These are phyloP conservation scores for Polyporus arcularius DNA, from an alignment of 768 basidiomycete species.

Conservation along the genomic window DNA sequence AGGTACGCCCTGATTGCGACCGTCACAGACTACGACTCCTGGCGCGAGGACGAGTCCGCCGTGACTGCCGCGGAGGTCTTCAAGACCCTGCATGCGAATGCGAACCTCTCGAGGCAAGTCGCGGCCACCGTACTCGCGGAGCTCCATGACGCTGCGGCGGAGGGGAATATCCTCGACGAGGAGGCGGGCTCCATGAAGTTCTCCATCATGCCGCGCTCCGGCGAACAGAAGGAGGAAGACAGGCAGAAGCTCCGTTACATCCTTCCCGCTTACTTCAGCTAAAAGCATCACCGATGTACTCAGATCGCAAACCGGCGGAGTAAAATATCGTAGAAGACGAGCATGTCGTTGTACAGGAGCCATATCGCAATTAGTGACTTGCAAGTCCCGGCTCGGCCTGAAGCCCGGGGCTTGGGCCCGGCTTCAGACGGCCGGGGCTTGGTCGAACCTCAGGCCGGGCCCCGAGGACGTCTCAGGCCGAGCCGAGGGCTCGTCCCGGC, in stretches of 20 bases:
- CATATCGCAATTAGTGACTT: too few species aligned
- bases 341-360: too few species aligned
- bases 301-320: too few species aligned
- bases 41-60: conserved; percentile 76
- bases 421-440: too few species aligned
- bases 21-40: conserved; percentile 94
- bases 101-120: conserved; percentile 80
- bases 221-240: conserved; percentile 57
- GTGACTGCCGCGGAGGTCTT: conserved; percentile 93
- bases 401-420: too few species aligned
- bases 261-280: conserved; percentile 72
- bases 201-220: conserved; percentile 76
- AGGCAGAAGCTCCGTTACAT: conserved; percentile 71
- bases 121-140: conserved; percentile 70
- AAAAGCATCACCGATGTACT: not conserved
- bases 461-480: too few species aligned
- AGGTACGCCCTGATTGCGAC: conserved; percentile 93
- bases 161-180: conserved; percentile 60
- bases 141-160: conserved; percentile 57
- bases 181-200: conserved; percentile 84
- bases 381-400: too few species aligned
- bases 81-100: conserved; percentile 85
- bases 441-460: too few species aligned
- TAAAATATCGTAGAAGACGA: too few species aligned
- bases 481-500: too few species aligned